Evolutionary conservation across 139 green algal species (phyloP).

Genomic region (Chlamydomonas eustigma): DNA sequence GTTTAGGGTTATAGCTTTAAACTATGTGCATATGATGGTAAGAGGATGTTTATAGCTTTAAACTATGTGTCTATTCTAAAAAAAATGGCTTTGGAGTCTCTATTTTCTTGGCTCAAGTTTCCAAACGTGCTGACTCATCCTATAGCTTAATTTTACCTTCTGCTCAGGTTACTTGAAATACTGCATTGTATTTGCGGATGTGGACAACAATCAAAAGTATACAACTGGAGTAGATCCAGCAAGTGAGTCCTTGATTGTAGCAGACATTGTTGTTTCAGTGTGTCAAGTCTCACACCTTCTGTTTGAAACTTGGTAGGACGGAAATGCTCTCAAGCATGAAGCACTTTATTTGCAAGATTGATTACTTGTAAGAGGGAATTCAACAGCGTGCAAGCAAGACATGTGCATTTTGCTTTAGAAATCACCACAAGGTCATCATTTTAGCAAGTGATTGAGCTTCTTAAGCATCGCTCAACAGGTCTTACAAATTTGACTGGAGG

Average conservation of each 20-base stretch:
- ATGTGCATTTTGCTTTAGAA: neutral
- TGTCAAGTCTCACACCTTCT: neutral
- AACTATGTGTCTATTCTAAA: no score
- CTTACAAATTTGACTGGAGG: no score
- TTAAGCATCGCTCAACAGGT: no score
- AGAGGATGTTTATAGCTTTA: no score
- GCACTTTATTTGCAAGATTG: neutral
- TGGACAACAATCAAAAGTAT: neutral
- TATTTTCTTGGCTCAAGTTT: no score
- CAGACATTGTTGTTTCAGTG: neutral
- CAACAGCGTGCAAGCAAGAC: neutral
- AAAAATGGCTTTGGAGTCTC: no score
- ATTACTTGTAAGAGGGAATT: neutral
- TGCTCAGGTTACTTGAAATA: neutral
- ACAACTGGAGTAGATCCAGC: neutral
- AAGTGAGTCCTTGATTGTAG: neutral
- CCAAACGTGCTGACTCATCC: no score
- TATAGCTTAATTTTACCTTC: no score
- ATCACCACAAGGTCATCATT: no score
- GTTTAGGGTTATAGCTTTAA: no score
- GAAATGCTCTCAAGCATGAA: neutral
- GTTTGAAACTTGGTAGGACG: neutral
- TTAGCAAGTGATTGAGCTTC: no score
- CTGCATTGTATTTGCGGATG: neutral
- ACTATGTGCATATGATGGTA: no score